Evolutionary conservation across 2,329 filamentous ascomycete genomes (phyloP).

Genomic region (Claviceps humidiphila): DNA sequence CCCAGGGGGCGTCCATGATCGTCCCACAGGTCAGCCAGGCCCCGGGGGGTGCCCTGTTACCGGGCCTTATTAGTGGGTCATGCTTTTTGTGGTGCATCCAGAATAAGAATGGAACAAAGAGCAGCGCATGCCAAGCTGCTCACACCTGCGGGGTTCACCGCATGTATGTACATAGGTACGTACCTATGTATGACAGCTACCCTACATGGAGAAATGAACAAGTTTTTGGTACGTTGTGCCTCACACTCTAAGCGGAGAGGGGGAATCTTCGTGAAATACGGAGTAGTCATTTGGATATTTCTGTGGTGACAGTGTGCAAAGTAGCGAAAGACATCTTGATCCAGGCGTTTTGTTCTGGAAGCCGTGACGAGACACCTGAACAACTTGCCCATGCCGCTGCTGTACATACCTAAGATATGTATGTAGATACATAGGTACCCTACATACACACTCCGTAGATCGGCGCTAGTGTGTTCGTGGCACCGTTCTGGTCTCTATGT

Average conservation of each 20-base stretch:
- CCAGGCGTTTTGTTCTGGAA: not conserved
- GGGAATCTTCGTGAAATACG: no score
- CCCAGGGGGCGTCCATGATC: not conserved
- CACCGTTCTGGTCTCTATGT: no score
- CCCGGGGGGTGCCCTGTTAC: not conserved
- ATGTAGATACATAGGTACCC: no score
- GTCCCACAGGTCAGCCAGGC: not conserved
- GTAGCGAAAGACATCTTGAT: not conserved
- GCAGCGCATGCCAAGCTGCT: not conserved
- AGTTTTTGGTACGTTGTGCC: no score
- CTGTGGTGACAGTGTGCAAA: no score
- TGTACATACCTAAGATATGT: no score
- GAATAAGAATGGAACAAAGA: not conserved
- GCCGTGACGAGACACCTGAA: not conserved
- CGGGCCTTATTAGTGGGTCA: conserved; percentile 1
- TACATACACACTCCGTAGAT: conserved; percentile 10
- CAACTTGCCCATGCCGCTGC: no score
- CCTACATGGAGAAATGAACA: no score
- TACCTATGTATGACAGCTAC: no score
- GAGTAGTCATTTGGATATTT: no score
- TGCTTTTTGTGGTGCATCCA: not conserved
- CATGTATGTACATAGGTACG: no score
- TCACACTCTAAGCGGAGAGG: no score
- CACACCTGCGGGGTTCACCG: not conserved
- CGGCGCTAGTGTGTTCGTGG: conserved; percentile 14